Percentiles rank a stretch among this genome's conserved stretches.
Evolutionary conservation across 768 basidiomycete genomes (phyloP).

Genomic region (Porphyrellus cyaneotinctus): DNA sequence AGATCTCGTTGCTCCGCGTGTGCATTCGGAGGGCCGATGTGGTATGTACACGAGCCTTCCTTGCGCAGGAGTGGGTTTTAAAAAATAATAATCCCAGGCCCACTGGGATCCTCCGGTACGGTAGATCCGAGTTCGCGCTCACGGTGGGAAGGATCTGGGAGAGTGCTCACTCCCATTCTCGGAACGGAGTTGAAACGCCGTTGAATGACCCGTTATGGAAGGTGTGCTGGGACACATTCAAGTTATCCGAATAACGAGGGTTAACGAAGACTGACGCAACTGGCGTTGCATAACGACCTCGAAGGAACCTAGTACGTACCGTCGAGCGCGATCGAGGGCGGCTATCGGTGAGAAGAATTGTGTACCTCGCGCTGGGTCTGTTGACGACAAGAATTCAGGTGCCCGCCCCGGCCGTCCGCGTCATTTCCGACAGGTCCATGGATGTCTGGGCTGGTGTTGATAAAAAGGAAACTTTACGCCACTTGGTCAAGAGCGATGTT

Average conservation of each 20-base stretch:
- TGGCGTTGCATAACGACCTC: slow-evolving; percentile 20
- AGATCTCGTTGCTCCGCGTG: slow-evolving; percentile 1
- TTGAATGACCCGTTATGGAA: not conserved
- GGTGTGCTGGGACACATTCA: slow-evolving; percentile 1
- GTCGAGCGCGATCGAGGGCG: slow-evolving; percentile 16
- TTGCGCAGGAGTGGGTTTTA: too few relatives aligned
- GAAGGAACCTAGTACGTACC: slow-evolving; percentile 1
- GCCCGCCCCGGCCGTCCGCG: not conserved
- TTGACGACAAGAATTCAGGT: not conserved
- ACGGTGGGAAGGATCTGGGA: not conserved
- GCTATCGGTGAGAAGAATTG: slow-evolving; percentile 9
- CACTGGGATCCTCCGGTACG: too few relatives aligned
- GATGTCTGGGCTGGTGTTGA: not conserved
- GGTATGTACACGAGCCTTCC: too few relatives aligned
- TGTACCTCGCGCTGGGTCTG: too few relatives aligned
- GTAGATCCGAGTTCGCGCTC: not conserved
- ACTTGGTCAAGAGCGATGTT: not conserved
- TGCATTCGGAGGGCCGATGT: too few relatives aligned
- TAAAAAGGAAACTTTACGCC: not conserved
- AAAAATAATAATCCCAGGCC: too few relatives aligned
- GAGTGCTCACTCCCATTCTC: slow-evolving; percentile 3
- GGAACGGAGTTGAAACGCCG: slow-evolving; percentile 12
- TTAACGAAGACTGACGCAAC: slow-evolving; percentile 1
- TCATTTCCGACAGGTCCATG: slow-evolving; percentile 13
- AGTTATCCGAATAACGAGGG: too few relatives aligned